Evolutionary conservation across 202 grass and related monocot genomes (phyloP), one percentile per base, ranked within the genome.

Genomic region (Eragrostis tef): DNA sequence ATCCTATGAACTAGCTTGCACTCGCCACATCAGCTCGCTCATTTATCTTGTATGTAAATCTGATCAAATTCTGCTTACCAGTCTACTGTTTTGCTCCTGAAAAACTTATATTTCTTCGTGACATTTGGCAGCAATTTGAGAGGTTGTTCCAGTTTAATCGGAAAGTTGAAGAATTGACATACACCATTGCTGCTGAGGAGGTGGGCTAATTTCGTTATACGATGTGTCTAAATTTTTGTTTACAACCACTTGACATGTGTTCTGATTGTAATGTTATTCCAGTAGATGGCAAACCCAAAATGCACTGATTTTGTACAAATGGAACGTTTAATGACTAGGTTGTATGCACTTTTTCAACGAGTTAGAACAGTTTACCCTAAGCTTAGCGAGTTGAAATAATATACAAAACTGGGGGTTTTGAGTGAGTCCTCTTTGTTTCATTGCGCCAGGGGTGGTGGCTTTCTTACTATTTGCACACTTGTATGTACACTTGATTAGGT

Each of bases 1-100:
- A 90, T 90, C 91, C 70, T 99, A 99, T 63, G 96, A 99, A 79
- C 91, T 92, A 60, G 93, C 96, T 74, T 96, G 96, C 80, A 99
- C 93, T 80, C 92, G 93, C 46, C 96, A 99, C 84, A 93, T 96
- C 69, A 91, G 73, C 62, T 87, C 89, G 66, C 94, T 96, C 67
- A 99, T 99, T 96, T 88, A 92, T 78, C 84, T 87, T 63, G 96
- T 99, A 96, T 86, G 88, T 88, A 57, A 73, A 79, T 72, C 0
- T 83, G 61, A 36, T 89, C 73, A 64, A 29, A 60, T 70, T 86
- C 7, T 90, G 16, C 26, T n/a, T n/a, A n/a, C n/a, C n/a, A n/a
- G 46, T 79, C 79, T 74, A 52, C 45, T 52, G 43, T 67, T 19
- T 70, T 67, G 65, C 21, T 71, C 34, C 16, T 84, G 56, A 69